Base-by-base conservation (phyloP, 768 basidiomycete species). In the Tylopilus intermedius region DNA sequence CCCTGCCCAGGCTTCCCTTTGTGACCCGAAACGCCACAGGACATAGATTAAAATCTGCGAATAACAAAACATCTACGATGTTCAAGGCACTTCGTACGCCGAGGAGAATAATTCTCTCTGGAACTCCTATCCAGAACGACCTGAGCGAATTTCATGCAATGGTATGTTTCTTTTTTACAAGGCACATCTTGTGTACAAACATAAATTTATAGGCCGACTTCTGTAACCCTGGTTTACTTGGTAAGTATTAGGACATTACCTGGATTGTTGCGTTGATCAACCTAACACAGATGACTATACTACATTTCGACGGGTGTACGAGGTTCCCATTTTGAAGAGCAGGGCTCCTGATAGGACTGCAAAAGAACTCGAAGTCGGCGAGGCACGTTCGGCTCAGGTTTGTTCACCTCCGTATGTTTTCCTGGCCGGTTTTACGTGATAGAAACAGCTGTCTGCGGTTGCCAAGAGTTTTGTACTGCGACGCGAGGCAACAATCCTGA, bases 61-160 rank as follows among this genome's bases (percentile, higher is more conserved):
- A 84, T 57, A 90, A 86, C 61, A 95, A 97, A 72, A 95, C 93
- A 0, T 86, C 86, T 2, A 78, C 80, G 45, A 89, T 94, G 80
- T 90, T 99, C 62, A 83, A 86, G 47, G 77, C 79, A 4, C 72
- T 99, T 27, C 77, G 78, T 45, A 92, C 91, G 2, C 79, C 77
- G 10, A 76, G 90, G 22, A 74, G 95, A 35, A 78, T 97, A 56
- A 94, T 99, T 35, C 75, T 99, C 4, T 94, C 94, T 0, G 96
- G 96, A 30, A 99, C 96, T 1, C 96, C 96, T 0, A 90, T 99
- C 39, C 96, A 98, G 67, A 99, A 99, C 69, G 92, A 97, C 67
- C 71, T 99, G 27, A 76, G 87, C 57, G 96, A 99, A 68, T 95
- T 95, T 64, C 95, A 96, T 69, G 81, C 93, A 4, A 98, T 98